Evolutionary conservation across 2,329 filamentous ascomycete genomes (phyloP).

Genomic region (Talaromyces sp.): DNA sequence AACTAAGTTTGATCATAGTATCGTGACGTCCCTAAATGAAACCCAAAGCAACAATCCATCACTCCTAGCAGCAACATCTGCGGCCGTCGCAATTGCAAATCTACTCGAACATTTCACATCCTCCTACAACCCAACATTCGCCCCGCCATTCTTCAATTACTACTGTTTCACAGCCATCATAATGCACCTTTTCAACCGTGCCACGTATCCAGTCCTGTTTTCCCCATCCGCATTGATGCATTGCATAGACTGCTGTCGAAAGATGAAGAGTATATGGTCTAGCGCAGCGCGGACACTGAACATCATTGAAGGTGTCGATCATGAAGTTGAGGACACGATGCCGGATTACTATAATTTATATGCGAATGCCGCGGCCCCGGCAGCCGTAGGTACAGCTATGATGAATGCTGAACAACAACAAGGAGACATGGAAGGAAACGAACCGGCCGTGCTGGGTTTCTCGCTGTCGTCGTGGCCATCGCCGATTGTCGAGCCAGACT

Average conservation of each 20-base stretch:
- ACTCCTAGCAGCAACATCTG: not conserved
- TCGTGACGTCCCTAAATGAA: not conserved
- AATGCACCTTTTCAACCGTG: conserved; percentile 19
- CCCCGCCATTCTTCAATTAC: conserved; percentile 19
- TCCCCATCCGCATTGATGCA: conserved; percentile 17
- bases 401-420: not conserved
- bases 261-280: conserved; percentile 19
- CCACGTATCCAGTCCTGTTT: conserved; percentile 18
- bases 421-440: not conserved
- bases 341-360: not conserved
- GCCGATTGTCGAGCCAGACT: conserved; percentile 17
- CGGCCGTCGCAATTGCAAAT: not conserved
- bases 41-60: not conserved
- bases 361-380: not conserved
- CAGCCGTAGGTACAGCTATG: not conserved
- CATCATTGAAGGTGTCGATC: conserved; percentile 19
- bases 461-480: conserved; percentile 18
- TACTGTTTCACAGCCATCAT: conserved; percentile 18
- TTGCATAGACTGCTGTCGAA: conserved; percentile 18
- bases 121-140: conserved; percentile 16
- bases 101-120: conserved; percentile 18
- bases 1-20: not conserved
- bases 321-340: conserved; percentile 14
- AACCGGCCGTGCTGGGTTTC: not conserved
- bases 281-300: conserved; percentile 17